Base-by-base conservation (phyloP, 768 basidiomycete species). In the Phallus indusiatus region DNA sequence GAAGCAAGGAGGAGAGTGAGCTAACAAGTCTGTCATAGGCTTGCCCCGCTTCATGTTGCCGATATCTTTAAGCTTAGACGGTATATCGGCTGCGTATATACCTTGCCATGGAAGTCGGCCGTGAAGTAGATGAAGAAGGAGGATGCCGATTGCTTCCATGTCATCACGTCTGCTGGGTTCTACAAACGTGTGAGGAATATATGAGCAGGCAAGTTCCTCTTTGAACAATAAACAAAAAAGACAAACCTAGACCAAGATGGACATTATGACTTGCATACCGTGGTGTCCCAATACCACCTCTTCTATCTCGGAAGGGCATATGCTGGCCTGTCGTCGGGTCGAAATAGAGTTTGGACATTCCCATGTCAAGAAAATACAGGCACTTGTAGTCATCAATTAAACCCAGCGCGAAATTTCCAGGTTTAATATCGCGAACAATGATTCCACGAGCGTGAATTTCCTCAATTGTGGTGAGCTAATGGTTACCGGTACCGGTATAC, bases 131-230 rank as follows among this genome's bases (percentile, higher is more conserved):
- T 67, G 72, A 6, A 73, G 69, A 8, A 74, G 65, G 14, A 74
- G 65, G 57, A 71, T 73, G 1, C 68, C 73, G 21, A 74, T 62
- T 8, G 71, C 69, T 56, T 75, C 73, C 14, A 74, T 63, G 54
- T 74, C 71, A 61, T 74, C 72, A 6, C 64, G 49, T 11, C 68
- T 64, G 16, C 63, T 61, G n/a, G 57, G 63, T 46, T 67, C 66
- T 65, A 28, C 14, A 11, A 54, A n/a, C 35, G 9, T 12, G 12
- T 21, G 10, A 28, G n/a, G n/a, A n/a, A 24, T 28, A 28, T 7
- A 28, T 28, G 28, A 28, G 28, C 28, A 28, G 2, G 7, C 28
- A 28, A 2, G 7, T 28, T 28, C 7, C 28, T 28, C 28, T 3
- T 28, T 7, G 28, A 3, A 7, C 28, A 28, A 7, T n/a, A n/a